Conservation (phyloP, 768 basidiomycete species). For the Termitomyces sp. region DNA sequence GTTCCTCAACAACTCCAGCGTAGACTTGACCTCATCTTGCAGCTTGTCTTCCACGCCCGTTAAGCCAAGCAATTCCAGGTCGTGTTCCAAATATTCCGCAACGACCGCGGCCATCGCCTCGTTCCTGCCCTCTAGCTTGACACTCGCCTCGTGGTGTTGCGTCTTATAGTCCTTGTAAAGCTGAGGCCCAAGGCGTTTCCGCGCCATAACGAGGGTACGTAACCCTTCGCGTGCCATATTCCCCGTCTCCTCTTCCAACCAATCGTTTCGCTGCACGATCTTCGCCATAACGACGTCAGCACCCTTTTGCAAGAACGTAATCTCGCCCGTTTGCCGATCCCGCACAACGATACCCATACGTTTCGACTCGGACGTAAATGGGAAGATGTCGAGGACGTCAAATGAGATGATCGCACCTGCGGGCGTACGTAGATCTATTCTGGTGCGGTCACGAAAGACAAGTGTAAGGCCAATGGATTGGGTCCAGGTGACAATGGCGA, state of each 20-base stretch:
- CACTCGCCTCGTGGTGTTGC: conserved; percentile 71
- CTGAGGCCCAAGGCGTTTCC: conserved; percentile 68
- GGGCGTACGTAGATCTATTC: conserved; percentile 80
- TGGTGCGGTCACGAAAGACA: conserved; percentile 82
- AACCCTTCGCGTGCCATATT: conserved; percentile 98
- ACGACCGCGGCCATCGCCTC: conserved; percentile 79
- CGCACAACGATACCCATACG: conserved; percentile 98
- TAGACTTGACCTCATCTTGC: conserved; percentile 94
- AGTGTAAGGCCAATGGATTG: conserved; percentile 91
- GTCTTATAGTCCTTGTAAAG: conserved; percentile 71
- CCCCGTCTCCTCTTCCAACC: conserved; percentile 97
- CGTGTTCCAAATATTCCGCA: conserved; percentile 72
- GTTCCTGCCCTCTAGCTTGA: conserved; percentile 72
- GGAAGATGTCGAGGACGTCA: conserved; percentile 92
- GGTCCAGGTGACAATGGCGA: conserved; percentile 97
- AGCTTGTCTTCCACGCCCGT: conserved; percentile 99
- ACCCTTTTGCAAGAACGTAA: conserved; percentile 92
- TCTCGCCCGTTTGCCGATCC: conserved; percentile 68
- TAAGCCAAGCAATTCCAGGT: conserved; percentile 86
- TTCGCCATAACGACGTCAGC: conserved; percentile 97
- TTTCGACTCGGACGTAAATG: conserved; percentile 98
- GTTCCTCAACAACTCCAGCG: conserved; percentile 88
- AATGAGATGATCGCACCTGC: conserved; percentile 59
- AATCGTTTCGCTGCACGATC: conserved; percentile 95
- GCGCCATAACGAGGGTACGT: conserved; percentile 88